Evolutionary conservation across 2,329 filamentous ascomycete species (phyloP).

Genomic region (Zelopaecilomyces penicillatus): DNA sequence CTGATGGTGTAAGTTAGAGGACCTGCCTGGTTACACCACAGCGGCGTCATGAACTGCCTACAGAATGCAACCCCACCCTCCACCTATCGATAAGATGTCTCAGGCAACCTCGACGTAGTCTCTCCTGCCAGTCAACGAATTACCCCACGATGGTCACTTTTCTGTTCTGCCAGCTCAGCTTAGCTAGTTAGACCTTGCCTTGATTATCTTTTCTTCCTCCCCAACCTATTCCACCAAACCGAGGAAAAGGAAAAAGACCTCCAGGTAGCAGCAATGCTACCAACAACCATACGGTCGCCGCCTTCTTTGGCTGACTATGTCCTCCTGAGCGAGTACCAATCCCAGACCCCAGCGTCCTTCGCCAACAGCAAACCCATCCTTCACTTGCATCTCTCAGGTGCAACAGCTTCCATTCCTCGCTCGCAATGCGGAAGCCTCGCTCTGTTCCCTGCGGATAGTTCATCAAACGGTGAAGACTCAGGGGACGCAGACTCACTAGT

Average conservation of each 20-base stretch:
- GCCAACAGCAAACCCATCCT: slow-evolving; percentile 63
- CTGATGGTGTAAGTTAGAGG: too few relatives aligned
- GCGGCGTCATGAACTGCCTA: too few relatives aligned
- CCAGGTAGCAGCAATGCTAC: slow-evolving; percentile 23
- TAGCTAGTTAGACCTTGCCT: too few relatives aligned
- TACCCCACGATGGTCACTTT: slow-evolving; percentile 7
- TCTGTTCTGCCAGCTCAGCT: too few relatives aligned
- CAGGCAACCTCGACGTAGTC: too few relatives aligned
- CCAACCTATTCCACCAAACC: too few relatives aligned
- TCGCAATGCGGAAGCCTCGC: slow-evolving; percentile 47
- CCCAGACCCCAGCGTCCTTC: slow-evolving; percentile 65
- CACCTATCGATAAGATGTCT: slow-evolving; percentile 7
- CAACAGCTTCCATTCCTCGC: slow-evolving; percentile 49
- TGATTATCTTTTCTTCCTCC: too few relatives aligned
- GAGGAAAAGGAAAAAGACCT: too few relatives aligned
- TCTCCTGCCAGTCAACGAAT: too few relatives aligned
- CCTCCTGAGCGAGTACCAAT: slow-evolving; percentile 59
- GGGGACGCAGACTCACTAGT: slow-evolving; percentile 20
- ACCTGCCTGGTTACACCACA: too few relatives aligned
- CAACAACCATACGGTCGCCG: slow-evolving; percentile 48
- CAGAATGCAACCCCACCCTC: too few relatives aligned
- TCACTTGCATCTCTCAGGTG: slow-evolving; percentile 50
- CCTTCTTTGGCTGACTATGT: slow-evolving; percentile 54
- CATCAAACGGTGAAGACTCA: slow-evolving; percentile 21
- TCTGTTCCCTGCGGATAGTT: slow-evolving; percentile 38